Base-by-base conservation (phyloP, 345 rosid genomes). In the Salix exigua region DNA sequence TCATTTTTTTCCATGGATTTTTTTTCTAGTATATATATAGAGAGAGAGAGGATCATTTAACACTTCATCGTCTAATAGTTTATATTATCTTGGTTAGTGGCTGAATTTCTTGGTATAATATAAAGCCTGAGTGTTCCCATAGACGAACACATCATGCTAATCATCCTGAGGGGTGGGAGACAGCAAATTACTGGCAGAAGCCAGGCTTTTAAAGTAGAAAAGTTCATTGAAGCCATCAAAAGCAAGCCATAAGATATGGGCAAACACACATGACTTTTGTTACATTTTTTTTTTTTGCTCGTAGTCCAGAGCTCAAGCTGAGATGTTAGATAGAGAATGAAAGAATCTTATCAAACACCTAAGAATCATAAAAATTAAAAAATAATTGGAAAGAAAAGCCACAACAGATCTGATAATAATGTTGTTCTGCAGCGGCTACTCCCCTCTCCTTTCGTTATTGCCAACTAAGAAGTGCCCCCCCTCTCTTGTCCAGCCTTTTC, bases 401-500 rank as follows among this genome's bases (percentile, higher is more conserved):
- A 77, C 81, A 70, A 46, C 88, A 86, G 89, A 87, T 77, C 72
- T 82, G 78, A 80, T 79, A 82, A 84, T 85, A 82, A 85, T 78
- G 80, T 85, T 89, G 89, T 62, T 82, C 85, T 85, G 89, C 73
- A 80, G 83, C 86, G 83, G 88, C 87, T 70, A n/a, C 67, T 77
- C 79, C 19, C 58, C 74, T 71, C 76, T 75, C 64, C 73, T 75
- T 63, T 58, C 73, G 77, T 72, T 78, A 72, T 76, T 78, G 75
- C 82, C 87, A 78, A 55, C 77, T 55, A 42, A 50, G 46, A 42
- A 50, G 26, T 74, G 50, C 72, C 46, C n/a, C 10, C 21, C 31
- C 19, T 31, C 26, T 63, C 71, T 81, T 66, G 71, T 28, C 85
- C 82, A 75, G 69, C 74, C 73, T 61, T 83, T 66, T 82, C 83